Conservation (phyloP, 495 filamentous ascomycete genomes). For the Aspergillus leporis region DNA sequence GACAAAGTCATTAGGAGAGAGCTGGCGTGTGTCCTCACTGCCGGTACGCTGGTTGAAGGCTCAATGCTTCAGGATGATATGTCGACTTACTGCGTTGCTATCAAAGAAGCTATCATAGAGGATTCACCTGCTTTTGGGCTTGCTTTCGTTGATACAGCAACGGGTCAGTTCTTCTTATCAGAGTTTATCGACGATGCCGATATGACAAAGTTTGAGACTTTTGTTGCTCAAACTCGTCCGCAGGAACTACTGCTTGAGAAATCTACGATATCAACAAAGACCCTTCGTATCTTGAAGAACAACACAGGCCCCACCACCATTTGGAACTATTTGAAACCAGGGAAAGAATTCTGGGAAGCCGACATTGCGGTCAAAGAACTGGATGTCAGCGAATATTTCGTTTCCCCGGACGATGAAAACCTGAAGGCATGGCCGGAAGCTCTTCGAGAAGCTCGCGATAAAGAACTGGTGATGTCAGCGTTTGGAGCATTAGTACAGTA, state of each 20-base stretch:
- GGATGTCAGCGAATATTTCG: constrained; percentile 79
- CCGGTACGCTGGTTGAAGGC: constrained; percentile 90
- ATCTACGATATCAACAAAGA: constrained; percentile 76
- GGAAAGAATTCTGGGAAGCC: constrained; percentile 89
- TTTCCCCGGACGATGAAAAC: constrained; percentile 58
- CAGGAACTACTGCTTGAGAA: constrained; percentile 92
- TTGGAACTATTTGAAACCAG: constrained; percentile 90
- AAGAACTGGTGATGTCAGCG: constrained; percentile 87
- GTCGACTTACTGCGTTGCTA: constrained; percentile 93
- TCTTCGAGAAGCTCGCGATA: constrained; percentile 72
- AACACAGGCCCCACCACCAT: constrained; percentile 91
- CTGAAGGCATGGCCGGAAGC: constrained; percentile 75
- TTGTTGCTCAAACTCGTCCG: constrained; percentile 89
- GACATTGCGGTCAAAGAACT: constrained; percentile 81
- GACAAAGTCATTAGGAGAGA: constrained; percentile 94
- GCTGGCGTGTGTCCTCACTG: constrained; percentile 85
- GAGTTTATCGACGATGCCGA: constrained; percentile 92
- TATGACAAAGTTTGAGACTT: constrained; percentile 96
- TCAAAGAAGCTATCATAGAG: constrained; percentile 83
- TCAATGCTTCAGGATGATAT: constrained; percentile 98
- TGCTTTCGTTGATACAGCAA: constrained; percentile 93
- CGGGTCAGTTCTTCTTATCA: constrained; percentile 89
- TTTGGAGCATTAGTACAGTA: constrained; percentile 90
- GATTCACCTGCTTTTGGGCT: constrained; percentile 84
- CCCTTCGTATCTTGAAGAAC: constrained; percentile 92